Conservation (phyloP, 176 grass and related monocot genomes). For the Alloteropsis semialata region DNA sequence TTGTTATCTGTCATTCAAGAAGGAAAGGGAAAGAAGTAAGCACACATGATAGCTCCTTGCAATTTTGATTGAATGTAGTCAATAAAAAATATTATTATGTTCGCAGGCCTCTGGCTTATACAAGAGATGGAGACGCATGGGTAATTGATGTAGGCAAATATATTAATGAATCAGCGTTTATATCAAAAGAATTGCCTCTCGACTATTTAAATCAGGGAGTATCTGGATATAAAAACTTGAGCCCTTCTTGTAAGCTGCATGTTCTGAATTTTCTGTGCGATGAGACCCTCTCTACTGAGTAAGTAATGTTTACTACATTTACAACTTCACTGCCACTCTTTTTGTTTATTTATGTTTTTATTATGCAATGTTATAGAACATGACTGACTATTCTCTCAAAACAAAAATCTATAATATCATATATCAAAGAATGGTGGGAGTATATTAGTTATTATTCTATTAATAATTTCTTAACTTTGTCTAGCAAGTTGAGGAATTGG, state of each 20-base stretch:
- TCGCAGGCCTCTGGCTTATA: slow-evolving; percentile 49
- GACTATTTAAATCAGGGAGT: slow-evolving; percentile 44
- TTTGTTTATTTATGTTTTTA: neutral
- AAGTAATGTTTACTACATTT: slow-evolving; percentile 35
- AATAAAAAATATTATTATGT: slow-evolving; percentile 30
- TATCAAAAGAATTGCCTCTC: slow-evolving; percentile 41
- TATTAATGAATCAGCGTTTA: slow-evolving; percentile 46
- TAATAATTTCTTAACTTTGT: slow-evolving; percentile 20
- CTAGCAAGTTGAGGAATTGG: slow-evolving; percentile 69
- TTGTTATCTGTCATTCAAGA: slow-evolving; percentile 68
- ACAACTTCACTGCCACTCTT: neutral
- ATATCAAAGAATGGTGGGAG: neutral
- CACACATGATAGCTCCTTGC: slow-evolving; percentile 11
- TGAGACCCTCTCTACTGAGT: slow-evolving; percentile 66
- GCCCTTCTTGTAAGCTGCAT: slow-evolving; percentile 54
- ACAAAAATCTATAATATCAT: neutral
- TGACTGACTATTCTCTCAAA: neutral
- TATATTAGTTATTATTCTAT: slow-evolving; percentile 17
- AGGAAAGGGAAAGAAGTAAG: slow-evolving; percentile 58
- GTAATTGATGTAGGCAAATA: slow-evolving; percentile 47
- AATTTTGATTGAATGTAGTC: slow-evolving; percentile 12
- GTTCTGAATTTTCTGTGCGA: slow-evolving; percentile 87
- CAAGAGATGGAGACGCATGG: slow-evolving; percentile 61
- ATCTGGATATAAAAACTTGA: slow-evolving; percentile 64
- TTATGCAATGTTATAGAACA: neutral